phyloP scores from a whole-genome alignment of 2,329 filamentous ascomycete species.

The Clarireedia sp. region DNA sequence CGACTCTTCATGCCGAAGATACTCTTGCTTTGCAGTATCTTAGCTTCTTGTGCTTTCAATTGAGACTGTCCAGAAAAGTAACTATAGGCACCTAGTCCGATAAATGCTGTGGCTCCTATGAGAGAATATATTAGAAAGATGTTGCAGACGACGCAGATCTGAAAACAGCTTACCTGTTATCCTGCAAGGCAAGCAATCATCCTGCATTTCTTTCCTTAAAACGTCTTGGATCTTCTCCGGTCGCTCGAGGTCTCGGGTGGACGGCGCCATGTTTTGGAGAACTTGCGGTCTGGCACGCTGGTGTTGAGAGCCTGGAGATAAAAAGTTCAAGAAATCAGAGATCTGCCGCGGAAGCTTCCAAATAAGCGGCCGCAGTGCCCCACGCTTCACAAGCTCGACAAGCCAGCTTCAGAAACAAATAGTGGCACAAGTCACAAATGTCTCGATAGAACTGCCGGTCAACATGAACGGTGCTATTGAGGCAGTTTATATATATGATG shows the following conservation, averaged over 20 bases:
- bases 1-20: conserved; percentile 67
- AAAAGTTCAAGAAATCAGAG: not conserved
- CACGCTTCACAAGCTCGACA: not conserved
- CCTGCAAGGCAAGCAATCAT: conserved; percentile 35
- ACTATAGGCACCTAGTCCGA: conserved; percentile 69
- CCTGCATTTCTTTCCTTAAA: conserved; percentile 15
- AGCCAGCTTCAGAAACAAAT: not conserved
- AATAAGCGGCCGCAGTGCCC: not conserved
- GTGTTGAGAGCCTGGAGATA: not conserved
- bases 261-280: not conserved
- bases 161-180: conserved; percentile 22
- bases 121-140: conserved; percentile 1
- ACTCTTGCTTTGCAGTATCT: conserved; percentile 60
- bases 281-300: not conserved
- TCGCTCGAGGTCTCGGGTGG: conserved; percentile 17
- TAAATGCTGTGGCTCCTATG: conserved; percentile 64
- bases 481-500: conserved; percentile 94
- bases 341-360: too few species aligned
- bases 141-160: not conserved
- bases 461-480: conserved; percentile 83
- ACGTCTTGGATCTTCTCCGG: conserved; percentile 23
- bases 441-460: conserved; percentile 11
- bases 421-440: conserved; percentile 11
- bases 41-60: conserved; percentile 56
- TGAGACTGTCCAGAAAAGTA: conserved; percentile 68